Evolutionary conservation across 2,329 filamentous ascomycete genomes (phyloP), one percentile per base, ranked within the genome.

Genomic region (Thelonectria olida): DNA sequence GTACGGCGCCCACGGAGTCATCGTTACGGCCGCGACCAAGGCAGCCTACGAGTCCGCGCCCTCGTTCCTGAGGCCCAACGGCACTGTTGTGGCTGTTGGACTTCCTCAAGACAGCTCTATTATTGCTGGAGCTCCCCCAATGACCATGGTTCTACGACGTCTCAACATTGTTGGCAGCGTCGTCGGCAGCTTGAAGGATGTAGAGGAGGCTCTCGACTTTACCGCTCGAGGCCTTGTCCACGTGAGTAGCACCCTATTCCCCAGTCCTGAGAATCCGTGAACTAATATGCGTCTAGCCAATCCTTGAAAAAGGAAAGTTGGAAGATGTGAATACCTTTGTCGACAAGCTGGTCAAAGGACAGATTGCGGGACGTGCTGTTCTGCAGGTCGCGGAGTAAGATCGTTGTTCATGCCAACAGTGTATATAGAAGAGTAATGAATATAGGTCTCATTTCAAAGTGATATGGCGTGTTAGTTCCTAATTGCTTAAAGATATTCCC

Each of bases 21-120:
- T 97, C 64, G 83, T 97, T 17, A 87, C 97, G 38, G 93, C 94
- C 50, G 92, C 92, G 44, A 87, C 84, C 66, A 92, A 97, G 83
- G 92, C 89, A 80, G 93, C 93, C n/a, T 97, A 97, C 85, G 92
- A 97, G 80, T 92, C 97, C 80, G 94, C 93, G 8, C 88, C 91
- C 31, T 88, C 85, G 75, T 97, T 96, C 76, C 89, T 96, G 53
- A 90, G 93, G 48, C 86, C 92, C 36, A 88, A 89, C 50, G 93
- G 93, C 47, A 86, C 88, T 9, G 90, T 97, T 67, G 86, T 97
- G 50, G 93, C 91, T 74, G 94, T 97, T 68, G 93, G 93, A 68
- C 83, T 97, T 19, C 93, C 93, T 0, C 54, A 67, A 1, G 69
- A 72, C 9, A 34, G 25, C 2, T 68, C 59, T 1, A 47, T 72